Evolutionary conservation across 148 eudicot genomes (phyloP).

Genomic region (Diospyros kaki): DNA sequence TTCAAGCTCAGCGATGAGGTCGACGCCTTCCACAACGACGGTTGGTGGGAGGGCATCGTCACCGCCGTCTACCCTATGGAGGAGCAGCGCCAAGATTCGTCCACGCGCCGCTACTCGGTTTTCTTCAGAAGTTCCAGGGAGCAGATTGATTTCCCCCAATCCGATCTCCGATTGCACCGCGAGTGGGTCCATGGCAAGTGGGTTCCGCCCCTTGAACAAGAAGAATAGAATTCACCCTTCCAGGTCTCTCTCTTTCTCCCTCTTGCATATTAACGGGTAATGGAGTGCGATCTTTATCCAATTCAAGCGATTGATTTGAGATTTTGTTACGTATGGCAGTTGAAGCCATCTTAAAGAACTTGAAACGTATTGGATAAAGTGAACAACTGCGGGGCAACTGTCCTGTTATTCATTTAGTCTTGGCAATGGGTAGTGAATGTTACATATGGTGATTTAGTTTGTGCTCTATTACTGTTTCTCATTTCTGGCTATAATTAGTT

Average conservation of each 20-base stretch:
- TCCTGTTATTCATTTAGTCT: not conserved
- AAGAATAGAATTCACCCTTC: no score
- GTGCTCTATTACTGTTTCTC: not conserved
- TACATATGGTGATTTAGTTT: not conserved
- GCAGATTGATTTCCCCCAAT: constrained; percentile 24
- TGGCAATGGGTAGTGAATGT: not conserved
- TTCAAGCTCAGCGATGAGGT: constrained; percentile 29
- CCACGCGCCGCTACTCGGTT: constrained; percentile 18
- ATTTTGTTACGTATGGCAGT: no score
- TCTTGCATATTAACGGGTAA: not conserved
- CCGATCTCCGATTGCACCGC: constrained; percentile 31
- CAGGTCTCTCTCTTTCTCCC: not conserved
- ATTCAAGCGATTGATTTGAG: no score
- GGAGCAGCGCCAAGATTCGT: not conserved
- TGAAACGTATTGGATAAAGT: not conserved
- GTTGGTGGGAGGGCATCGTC: constrained; percentile 40
- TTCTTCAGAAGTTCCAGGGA: constrained; percentile 32
- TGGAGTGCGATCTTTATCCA: no score
- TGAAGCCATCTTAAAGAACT: not conserved
- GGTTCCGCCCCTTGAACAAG: constrained; percentile 15
- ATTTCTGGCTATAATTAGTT: not conserved
- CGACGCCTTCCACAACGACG: constrained; percentile 38
- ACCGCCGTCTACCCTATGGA: not conserved
- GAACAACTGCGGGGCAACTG: not conserved
- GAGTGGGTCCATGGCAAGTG: constrained; percentile 34